Base-by-base conservation (phyloP, 768 basidiomycete species). In the Chiua virens region DNA sequence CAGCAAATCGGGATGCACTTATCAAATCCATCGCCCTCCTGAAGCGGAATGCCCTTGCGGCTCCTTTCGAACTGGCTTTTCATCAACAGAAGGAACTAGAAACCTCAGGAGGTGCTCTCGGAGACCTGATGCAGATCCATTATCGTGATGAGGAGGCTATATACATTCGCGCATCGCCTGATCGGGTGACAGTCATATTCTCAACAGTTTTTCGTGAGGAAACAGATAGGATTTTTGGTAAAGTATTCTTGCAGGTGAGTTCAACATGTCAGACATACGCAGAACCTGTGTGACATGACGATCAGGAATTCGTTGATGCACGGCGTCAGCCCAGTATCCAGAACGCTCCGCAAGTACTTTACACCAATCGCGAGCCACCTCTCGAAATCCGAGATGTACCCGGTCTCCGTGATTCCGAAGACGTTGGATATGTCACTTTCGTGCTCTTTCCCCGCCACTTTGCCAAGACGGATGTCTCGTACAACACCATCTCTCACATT, bases 271-370 rank as follows among this genome's bases (percentile, higher is more conserved):
- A 47, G 21, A 41, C 20, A 18, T 13, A 8, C 18, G 23, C 42
- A 53, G 45, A 18, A 38, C 43, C 30, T 41, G 23, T 22, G 40
- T 52, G 22, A 65, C 54, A 3, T 28, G 11, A 17, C 48, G 14
- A 40, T 43, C 50, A 95, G 92, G 97, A 98, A 85, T 99, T 99
- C 62, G 97, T 98, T 28, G 97, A 99, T 75, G 96, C 97, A n/a
- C 82, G 97, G 48, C 81, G 92, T 44, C 82, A 91, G 53, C 92
- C 95, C 2, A 85, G 87, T 11, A 89, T 98, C 46, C 97, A 98
- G 71, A 93, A 89, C 57, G 97, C 97, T 1, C 97, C 97, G 0
- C 97, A 98, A 70, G 97, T 99, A 14, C 77, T 95, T 11, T 98
- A 97, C 71, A 89, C 91, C 11, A 95, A 87, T 62, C 85, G 94